Percentiles rank a stretch among this genome's conserved stretches.
Conservation (phyloP, 768 basidiomycete species). For the Boletellus ananas region DNA sequence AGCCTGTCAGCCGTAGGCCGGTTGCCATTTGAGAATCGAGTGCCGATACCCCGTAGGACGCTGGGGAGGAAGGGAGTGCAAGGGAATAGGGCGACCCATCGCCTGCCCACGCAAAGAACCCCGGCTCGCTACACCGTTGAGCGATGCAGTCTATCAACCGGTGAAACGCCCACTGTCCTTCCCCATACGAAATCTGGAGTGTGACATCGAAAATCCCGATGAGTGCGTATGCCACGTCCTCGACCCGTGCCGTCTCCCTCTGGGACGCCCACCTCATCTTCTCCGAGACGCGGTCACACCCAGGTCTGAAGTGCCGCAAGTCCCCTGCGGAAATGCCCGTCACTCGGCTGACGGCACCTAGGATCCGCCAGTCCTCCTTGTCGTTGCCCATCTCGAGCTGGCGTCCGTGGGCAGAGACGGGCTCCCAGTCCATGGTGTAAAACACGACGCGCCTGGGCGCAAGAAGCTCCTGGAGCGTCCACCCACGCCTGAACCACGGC, state of each 20-base stretch:
- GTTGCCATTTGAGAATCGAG: not conserved
- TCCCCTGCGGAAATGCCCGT: constrained; percentile 15
- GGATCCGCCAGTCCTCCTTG: constrained; percentile 9
- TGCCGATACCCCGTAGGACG: not conserved
- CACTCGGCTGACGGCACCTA: constrained; percentile 2
- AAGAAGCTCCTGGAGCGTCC: constrained; percentile 19
- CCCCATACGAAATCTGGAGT: constrained; percentile 24
- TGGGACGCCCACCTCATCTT: constrained; percentile 25
- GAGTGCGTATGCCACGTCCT: constrained; percentile 25
- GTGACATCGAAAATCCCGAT: constrained; percentile 22
- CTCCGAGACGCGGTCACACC: constrained; percentile 13
- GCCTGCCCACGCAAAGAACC: not conserved
- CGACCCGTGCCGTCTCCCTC: constrained; percentile 20
- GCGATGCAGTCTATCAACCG: constrained; percentile 11
- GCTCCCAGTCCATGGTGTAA: constrained; percentile 18
- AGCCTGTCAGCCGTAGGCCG: not conserved
- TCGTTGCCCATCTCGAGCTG: constrained; percentile 1
- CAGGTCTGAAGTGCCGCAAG: constrained; percentile 9
- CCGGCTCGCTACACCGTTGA: not conserved
- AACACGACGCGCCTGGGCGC: constrained; percentile 16
- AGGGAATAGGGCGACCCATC: not conserved
- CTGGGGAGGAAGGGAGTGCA: not conserved
- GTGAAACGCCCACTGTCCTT: constrained; percentile 21
- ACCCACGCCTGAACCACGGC: constrained; percentile 23
- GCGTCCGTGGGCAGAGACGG: constrained; percentile 3